Conservation (phyloP, 371 early-diverging fungal genomes). For the Umbelopsis sp. region DNA sequence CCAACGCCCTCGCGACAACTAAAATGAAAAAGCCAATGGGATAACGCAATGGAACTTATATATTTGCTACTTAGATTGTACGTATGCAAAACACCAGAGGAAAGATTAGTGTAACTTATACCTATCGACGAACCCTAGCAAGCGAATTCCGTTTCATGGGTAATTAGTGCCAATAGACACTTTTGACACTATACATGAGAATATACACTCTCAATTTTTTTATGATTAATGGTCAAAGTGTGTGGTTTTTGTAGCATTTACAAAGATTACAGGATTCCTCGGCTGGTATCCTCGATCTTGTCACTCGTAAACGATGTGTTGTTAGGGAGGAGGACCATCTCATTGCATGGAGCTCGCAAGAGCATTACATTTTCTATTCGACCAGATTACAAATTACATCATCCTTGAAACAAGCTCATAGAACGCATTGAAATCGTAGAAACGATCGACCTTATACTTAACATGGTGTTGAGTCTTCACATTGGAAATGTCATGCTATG, state of each 20-base stretch:
- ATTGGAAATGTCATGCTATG: background rate
- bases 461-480: constrained; percentile 28
- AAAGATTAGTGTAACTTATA: no score
- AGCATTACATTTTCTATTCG: no score
- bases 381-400: no score
- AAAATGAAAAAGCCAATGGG: background rate
- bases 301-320: constrained; percentile 51
- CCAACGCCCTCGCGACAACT: background rate
- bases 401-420: constrained; percentile 29
- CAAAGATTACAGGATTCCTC: constrained; percentile 55
- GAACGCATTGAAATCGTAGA: constrained; percentile 36
- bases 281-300: constrained; percentile 62
- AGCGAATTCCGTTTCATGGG: no score
- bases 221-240: no score
- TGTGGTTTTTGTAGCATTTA: background rate
- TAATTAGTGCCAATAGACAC: no score
- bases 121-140: no score
- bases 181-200: background rate
- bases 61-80: no score
- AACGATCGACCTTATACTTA: constrained; percentile 34
- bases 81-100: no score
- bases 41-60: no score
- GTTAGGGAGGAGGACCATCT: constrained; percentile 57
- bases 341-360: no score
- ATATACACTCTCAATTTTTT: no score